Evolutionary conservation across 768 basidiomycete genomes (phyloP).

Genomic region (Pholiota microspora): DNA sequence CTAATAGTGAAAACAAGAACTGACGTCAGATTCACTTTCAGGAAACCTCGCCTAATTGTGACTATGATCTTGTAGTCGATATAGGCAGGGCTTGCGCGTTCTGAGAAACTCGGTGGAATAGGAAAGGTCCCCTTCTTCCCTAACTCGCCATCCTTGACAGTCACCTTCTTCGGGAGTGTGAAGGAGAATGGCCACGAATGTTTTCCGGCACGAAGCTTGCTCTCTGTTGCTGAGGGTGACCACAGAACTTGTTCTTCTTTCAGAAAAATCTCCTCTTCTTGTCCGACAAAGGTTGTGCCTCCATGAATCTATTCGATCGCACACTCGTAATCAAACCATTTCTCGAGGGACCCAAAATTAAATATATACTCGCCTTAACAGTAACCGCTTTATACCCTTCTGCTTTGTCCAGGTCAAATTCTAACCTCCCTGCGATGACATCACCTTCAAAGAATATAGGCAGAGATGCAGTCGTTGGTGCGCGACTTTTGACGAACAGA

Average conservation of each 20-base stretch:
- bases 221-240: conserved; percentile 27
- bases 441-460: conserved; percentile 51
- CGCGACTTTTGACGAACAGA: conserved; percentile 46
- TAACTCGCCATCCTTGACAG: conserved; percentile 31
- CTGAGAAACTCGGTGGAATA: conserved; percentile 54
- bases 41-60: conserved; percentile 44
- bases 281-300: conserved; percentile 52
- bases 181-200: conserved; percentile 49
- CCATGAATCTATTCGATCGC: conserved; percentile 35
- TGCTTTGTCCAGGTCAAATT: conserved; percentile 47
- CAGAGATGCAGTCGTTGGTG: conserved; percentile 32
- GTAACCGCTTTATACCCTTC: conserved; percentile 48
- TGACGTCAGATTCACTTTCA: conserved; percentile 52
- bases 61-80: conserved; percentile 55
- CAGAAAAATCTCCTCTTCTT: conserved; percentile 51
- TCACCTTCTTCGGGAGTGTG: conserved; percentile 41
- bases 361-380: conserved; percentile 37
- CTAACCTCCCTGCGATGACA: conserved; percentile 46
- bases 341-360: not conserved
- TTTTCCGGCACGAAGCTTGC: conserved; percentile 43
- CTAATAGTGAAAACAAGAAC: conserved; percentile 13
- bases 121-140: conserved; percentile 33
- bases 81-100: conserved; percentile 52
- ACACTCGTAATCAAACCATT: not conserved
- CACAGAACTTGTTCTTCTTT: conserved; percentile 41